Conservation (phyloP, 2,329 filamentous ascomycete species). For the Hypoxylon sp. region DNA sequence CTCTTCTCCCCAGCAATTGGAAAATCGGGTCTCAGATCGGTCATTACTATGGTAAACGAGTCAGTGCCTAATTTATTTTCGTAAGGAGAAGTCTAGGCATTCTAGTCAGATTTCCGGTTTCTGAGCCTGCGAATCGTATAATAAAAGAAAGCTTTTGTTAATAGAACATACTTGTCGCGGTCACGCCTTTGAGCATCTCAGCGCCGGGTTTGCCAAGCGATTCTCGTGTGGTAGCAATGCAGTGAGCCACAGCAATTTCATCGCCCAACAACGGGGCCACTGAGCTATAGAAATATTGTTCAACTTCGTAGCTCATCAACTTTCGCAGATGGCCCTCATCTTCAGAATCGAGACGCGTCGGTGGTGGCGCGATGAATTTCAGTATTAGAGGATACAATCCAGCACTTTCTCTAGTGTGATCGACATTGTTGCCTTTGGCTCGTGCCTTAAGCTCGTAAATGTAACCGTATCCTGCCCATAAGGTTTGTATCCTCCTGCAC, state of each 20-base stretch:
- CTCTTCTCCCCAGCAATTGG: constrained; percentile 71
- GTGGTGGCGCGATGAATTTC: constrained; percentile 72
- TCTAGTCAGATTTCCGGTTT: not conserved
- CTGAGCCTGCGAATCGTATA: not conserved
- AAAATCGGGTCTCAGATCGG: constrained; percentile 67
- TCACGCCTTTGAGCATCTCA: constrained; percentile 57
- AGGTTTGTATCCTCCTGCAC: constrained; percentile 58
- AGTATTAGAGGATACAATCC: constrained; percentile 64
- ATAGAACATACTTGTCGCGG: constrained; percentile 60
- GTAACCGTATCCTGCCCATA: constrained; percentile 69
- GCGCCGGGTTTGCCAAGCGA: constrained; percentile 42
- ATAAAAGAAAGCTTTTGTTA: not conserved
- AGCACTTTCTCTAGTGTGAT: constrained; percentile 36
- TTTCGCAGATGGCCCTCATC: constrained; percentile 77
- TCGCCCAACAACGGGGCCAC: constrained; percentile 65
- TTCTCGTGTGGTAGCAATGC: constrained; percentile 43
- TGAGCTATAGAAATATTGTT: constrained; percentile 75
- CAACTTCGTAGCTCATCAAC: constrained; percentile 76
- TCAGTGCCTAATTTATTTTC: constrained; percentile 1
- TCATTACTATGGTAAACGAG: constrained; percentile 59
- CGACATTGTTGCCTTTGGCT: constrained; percentile 46
- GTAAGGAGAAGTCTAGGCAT: not conserved
- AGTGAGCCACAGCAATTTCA: constrained; percentile 48
- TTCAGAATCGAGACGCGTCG: constrained; percentile 40
- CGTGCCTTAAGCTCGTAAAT: constrained; percentile 69